Percentiles rank a stretch among this genome's conserved stretches.
Conservation (phyloP, 2,329 filamentous ascomycete species). For the Beauveria pseudobassiana region DNA sequence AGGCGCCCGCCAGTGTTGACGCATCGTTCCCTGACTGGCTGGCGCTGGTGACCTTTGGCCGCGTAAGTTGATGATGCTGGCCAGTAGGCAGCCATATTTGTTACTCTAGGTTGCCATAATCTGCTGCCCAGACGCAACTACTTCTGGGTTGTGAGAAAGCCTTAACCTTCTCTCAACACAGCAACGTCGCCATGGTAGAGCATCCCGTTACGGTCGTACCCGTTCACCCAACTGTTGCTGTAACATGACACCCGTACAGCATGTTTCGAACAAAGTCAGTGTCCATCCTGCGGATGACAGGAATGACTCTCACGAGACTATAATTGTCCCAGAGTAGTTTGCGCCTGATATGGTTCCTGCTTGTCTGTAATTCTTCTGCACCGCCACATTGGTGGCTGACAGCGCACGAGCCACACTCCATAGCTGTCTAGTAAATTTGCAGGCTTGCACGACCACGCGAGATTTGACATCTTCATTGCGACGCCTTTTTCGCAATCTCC, state of each 20-base stretch:
- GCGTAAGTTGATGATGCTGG: slow-evolving; percentile 5
- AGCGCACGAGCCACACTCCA: slow-evolving; percentile 5
- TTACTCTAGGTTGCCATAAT: neutral
- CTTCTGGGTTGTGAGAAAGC: neutral
- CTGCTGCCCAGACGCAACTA: neutral
- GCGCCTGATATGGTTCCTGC: neutral
- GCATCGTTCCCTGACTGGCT: neutral
- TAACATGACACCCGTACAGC: too few relatives aligned
- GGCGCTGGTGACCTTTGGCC: neutral
- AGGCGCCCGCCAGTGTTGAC: neutral
- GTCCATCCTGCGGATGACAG: too few relatives aligned
- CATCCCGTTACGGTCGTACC: too few relatives aligned
- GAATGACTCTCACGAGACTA: too few relatives aligned
- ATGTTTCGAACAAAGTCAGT: too few relatives aligned
- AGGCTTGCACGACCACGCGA: neutral
- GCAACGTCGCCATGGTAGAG: too few relatives aligned
- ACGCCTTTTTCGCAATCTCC: neutral
- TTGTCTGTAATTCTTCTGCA: neutral
- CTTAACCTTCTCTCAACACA: too few relatives aligned
- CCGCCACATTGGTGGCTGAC: slow-evolving; percentile 11
- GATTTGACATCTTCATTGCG: neutral
- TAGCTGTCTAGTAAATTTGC: slow-evolving; percentile 6
- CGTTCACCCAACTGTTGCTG: too few relatives aligned
- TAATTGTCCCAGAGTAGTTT: too few relatives aligned
- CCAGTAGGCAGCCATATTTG: slow-evolving; percentile 1